phyloP scores from a whole-genome alignment of 495 filamentous ascomycete species.

The Friedmanniomyces endolithicus region DNA sequence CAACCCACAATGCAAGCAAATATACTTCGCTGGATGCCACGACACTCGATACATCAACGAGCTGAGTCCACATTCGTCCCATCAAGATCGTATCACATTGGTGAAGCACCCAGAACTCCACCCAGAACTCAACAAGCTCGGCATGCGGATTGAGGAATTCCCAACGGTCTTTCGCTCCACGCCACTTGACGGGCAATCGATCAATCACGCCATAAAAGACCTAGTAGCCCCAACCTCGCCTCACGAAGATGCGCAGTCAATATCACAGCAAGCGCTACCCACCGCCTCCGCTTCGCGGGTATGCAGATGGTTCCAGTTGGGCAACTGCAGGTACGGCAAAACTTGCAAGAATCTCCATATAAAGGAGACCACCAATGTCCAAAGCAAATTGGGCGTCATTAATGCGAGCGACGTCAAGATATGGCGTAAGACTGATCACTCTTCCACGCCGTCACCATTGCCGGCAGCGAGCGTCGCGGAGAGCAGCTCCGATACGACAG shows the following conservation, averaged over 20 bases:
- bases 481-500: conserved; percentile 9
- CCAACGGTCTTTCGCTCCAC: conserved; percentile 23
- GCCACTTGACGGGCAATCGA: conserved; percentile 6
- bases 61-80: conserved; percentile 37
- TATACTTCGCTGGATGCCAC: conserved; percentile 53
- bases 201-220: not conserved
- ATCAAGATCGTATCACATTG: conserved; percentile 38
- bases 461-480: conserved; percentile 1
- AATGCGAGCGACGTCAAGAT: conserved; percentile 1
- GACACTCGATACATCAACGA: conserved; percentile 47
- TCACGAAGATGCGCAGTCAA: not conserved
- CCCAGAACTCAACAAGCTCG: conserved; percentile 22
- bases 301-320: conserved; percentile 25
- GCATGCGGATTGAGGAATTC: conserved; percentile 24
- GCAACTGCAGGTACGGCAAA: conserved; percentile 22
- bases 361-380: conserved; percentile 4
- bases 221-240: conserved; percentile 4
- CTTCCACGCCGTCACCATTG: not conserved
- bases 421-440: not conserved
- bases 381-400: not conserved
- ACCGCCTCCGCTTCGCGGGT: not conserved
- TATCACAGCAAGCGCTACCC: not conserved
- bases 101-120: conserved; percentile 30
- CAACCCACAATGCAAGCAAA: conserved; percentile 52
- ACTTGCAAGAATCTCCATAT: conserved; percentile 21